A percentile compares a stretch with the other conserved stretches of the same genome.
phyloP scores from a whole-genome alignment of 2,329 filamentous ascomycete species.

The Berkeleyomyces rouxiae region DNA sequence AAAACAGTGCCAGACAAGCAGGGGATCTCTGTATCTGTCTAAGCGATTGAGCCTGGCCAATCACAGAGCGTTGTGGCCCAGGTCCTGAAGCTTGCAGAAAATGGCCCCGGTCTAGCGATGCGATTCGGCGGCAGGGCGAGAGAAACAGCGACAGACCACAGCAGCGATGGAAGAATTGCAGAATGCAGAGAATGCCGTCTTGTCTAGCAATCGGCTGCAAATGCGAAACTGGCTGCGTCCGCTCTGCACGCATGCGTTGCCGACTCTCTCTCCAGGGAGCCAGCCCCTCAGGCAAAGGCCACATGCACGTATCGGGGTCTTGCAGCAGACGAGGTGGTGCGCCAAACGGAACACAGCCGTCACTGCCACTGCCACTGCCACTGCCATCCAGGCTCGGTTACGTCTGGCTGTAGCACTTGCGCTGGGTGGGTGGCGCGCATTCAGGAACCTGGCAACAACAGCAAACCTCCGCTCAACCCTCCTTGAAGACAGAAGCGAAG shows the following conservation, averaged over 20 bases:
- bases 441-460: slow-evolving; percentile 6
- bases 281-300: neutral
- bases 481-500: neutral
- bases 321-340: neutral
- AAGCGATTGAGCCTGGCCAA: slow-evolving; percentile 5
- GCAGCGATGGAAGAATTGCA: too few species aligned
- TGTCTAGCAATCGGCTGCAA: neutral
- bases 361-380: neutral
- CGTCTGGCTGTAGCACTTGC: neutral
- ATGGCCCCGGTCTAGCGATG: neutral
- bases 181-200: too few species aligned
- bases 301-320: neutral
- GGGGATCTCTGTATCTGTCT: neutral
- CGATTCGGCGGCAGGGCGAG: neutral
- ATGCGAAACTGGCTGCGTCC: too few species aligned
- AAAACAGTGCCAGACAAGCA: neutral
- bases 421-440: slow-evolving; percentile 1
- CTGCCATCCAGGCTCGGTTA: neutral
- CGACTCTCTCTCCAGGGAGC: too few species aligned
- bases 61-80: neutral
- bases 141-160: neutral
- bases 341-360: neutral
- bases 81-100: neutral
- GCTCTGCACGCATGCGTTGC: too few species aligned
- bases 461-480: neutral